Evolutionary conservation across 2,329 filamentous ascomycete genomes (phyloP).

Genomic region (Myriosclerotinia duriaeana): DNA sequence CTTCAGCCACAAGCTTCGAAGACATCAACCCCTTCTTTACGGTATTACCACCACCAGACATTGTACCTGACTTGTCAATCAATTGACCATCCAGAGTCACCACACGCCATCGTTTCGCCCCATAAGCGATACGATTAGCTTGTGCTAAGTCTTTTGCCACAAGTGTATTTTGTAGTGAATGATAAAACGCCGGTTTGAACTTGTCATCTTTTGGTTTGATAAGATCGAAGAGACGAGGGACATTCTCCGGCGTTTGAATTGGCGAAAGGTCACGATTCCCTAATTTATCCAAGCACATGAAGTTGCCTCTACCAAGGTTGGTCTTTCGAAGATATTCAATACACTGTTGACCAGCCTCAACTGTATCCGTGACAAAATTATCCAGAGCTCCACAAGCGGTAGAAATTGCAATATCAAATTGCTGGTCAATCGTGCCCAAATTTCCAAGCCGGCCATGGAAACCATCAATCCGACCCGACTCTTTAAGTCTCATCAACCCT

Average conservation of each 20-base stretch:
- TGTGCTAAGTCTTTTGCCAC: constrained; percentile 93
- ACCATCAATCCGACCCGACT: constrained; percentile 93
- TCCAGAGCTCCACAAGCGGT: constrained; percentile 90
- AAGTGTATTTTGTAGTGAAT: constrained; percentile 89
- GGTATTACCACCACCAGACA: constrained; percentile 93
- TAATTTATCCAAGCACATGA: constrained; percentile 90
- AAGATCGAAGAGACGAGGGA: constrained; percentile 88
- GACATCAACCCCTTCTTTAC: constrained; percentile 95
- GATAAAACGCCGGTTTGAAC: constrained; percentile 90
- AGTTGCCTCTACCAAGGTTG: constrained; percentile 92
- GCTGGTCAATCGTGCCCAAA: constrained; percentile 86
- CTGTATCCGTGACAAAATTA: constrained; percentile 95
- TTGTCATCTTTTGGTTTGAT: constrained; percentile 84
- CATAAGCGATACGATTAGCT: constrained; percentile 95
- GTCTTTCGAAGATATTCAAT: constrained; percentile 98
- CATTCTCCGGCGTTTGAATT: constrained; percentile 87
- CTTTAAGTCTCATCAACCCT: constrained; percentile 89
- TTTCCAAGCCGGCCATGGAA: constrained; percentile 96
- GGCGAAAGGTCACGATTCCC: constrained; percentile 72
- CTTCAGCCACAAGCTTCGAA: constrained; percentile 85
- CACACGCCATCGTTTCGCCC: constrained; percentile 89
- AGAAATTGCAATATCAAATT: constrained; percentile 97
- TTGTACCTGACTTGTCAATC: constrained; percentile 97
- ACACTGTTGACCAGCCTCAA: constrained; percentile 95
- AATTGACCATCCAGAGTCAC: constrained; percentile 93